Base-by-base conservation (phyloP, 2,329 filamentous ascomycete genomes). In the Pyrenophora teres region DNA sequence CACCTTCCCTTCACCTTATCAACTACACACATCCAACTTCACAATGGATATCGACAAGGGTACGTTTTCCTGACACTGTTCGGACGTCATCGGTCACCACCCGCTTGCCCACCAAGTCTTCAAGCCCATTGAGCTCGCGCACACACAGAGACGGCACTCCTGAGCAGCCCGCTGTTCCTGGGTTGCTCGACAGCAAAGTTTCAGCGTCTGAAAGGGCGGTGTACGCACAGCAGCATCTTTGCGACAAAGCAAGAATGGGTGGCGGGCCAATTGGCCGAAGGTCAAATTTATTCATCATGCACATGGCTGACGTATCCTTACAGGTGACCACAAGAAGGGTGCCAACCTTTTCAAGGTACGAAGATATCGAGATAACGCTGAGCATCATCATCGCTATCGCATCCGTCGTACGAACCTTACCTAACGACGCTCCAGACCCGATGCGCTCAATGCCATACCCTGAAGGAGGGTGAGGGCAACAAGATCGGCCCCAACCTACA, bases 371-470 rank as follows among this genome's bases (percentile, higher is more conserved):
- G 7, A 41, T 30, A 16, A 25, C 15, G 19, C 30, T 27, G 33
- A 40, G 40, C 47, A 44, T 40, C 43, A 18, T 42, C 47, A 10
- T 32, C 56, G 48, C 25, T 40, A 40, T 39, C 49, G 15, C 33
- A 38, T 40, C 32, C 38, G 32, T 9, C 46, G 32, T 30, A 35
- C 43, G 42, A 50, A 53, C 40, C 8, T 40, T 39, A 12, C 38
- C 64, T 74, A 58, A 75, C 62, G 48, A 15, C 2, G n/a, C 4
- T 23, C 36, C 54, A 83, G 84, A 97, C 92, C 68, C 88, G 94
- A 78, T 99, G 94, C 83, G 89, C 90, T 67, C 92, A 97, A 83
- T 99, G 94, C 89, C 94, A 99, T 85, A 97, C 90, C 79, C 83
- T 96, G 77, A 92, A 95, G 80, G 84, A 83, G 62, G 88, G 84